A percentile compares a stretch with the other conserved stretches of the same genome.
Evolutionary conservation across 371 early-diverging fungal species (phyloP).

Genomic region (Mortierella sp.): DNA sequence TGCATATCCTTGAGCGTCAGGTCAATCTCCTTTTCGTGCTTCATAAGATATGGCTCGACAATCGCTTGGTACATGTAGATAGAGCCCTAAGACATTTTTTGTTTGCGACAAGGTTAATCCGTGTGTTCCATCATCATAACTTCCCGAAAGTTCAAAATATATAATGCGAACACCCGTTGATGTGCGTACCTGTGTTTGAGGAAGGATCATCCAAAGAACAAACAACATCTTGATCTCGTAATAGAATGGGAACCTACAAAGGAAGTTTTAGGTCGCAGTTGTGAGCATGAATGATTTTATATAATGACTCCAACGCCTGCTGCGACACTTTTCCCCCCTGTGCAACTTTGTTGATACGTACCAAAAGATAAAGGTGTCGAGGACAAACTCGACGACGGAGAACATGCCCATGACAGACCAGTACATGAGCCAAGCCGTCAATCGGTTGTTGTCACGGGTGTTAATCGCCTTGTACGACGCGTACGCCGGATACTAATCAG

Average conservation of each 20-base stretch:
- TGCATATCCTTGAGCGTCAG: constrained; percentile 40
- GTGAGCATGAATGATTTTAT: neutral
- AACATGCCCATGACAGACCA: constrained; percentile 56
- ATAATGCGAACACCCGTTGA: neutral
- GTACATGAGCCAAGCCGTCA: constrained; percentile 58
- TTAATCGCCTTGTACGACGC: constrained; percentile 57
- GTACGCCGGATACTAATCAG: constrained; percentile 50
- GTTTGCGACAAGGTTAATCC: constrained; percentile 8
- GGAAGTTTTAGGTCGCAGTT: neutral
- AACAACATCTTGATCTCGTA: constrained; percentile 51
- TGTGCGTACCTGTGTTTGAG: constrained; percentile 49
- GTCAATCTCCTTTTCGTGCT: constrained; percentile 52
- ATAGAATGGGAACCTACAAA: constrained; percentile 49
- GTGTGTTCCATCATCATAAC: neutral
- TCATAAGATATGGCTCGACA: constrained; percentile 44
- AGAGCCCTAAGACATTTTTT: constrained; percentile 31
- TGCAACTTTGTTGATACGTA: neutral
- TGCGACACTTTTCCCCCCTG: neutral
- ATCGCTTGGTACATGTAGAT: constrained; percentile 48
- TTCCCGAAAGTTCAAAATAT: neutral
- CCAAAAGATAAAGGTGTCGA: constrained; percentile 53
- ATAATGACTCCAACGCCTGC: neutral
- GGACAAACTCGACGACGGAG: constrained; percentile 40
- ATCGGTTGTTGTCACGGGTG: constrained; percentile 36
- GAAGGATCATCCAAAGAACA: constrained; percentile 56